phyloP scores from a whole-genome alignment of 2,329 filamentous ascomycete genomes.

The Pyricularia sp. region DNA sequence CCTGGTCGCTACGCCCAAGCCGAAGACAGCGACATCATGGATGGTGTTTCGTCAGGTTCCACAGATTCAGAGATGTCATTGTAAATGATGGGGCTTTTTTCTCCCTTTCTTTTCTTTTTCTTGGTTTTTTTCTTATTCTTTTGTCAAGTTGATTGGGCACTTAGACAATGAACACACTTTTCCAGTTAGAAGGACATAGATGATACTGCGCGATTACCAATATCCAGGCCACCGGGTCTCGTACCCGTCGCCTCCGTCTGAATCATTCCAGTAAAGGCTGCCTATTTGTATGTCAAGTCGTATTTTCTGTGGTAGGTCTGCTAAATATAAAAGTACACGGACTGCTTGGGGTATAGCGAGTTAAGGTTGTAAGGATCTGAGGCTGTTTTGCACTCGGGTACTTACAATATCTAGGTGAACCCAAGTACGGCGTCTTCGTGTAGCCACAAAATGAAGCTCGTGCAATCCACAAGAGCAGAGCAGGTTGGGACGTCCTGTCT shows the following conservation, averaged over 20 bases:
- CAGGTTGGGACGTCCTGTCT: background rate
- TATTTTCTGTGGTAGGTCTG: background rate
- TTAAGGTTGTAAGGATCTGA: background rate
- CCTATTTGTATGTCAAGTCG: background rate
- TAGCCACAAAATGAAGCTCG: background rate
- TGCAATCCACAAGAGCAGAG: background rate
- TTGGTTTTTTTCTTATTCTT: background rate
- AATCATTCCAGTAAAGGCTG: background rate
- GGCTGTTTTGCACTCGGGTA: background rate
- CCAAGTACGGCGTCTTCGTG: background rate
- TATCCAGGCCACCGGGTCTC: background rate
- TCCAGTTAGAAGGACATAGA: background rate
- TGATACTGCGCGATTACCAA: background rate
- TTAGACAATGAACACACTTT: background rate
- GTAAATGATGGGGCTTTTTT: background rate
- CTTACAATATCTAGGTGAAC: background rate
- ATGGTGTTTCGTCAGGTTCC: background rate
- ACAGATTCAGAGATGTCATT: background rate
- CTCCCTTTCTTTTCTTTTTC: background rate
- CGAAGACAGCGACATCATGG: background rate
- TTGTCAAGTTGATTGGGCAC: background rate
- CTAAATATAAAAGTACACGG: background rate
- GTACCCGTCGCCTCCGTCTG: background rate
- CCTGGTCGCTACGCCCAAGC: background rate
- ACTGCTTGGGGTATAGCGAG: background rate